Conservation (phyloP, 768 basidiomycete species). For the Termitomyces sp. region DNA sequence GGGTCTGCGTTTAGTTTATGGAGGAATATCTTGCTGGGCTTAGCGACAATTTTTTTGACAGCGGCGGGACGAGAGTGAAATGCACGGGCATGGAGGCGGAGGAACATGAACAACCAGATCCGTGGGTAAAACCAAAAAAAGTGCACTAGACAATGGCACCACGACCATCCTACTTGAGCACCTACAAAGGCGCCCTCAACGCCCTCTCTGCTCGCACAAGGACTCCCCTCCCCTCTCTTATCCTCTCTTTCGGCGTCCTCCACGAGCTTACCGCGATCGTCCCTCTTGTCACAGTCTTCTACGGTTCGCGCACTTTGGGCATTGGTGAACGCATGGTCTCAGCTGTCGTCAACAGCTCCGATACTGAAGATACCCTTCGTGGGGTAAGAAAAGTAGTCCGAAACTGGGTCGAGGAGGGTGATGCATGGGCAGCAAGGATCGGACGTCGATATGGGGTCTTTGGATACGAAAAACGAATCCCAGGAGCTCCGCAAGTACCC, state of each 20-base stretch:
- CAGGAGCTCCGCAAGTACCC: conserved; percentile 24
- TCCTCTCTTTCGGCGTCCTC: conserved; percentile 75
- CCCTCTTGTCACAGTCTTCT: conserved; percentile 75
- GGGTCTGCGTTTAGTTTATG: background rate
- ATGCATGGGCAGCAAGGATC: conserved; percentile 64
- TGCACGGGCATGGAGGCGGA: conserved; percentile 6
- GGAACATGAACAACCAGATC: conserved; percentile 5
- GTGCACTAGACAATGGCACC: background rate
- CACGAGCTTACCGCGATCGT: conserved; percentile 84
- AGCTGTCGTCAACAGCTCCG: conserved; percentile 23
- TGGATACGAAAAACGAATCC: conserved; percentile 60
- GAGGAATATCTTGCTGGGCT: conserved; percentile 20
- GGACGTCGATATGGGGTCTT: conserved; percentile 79
- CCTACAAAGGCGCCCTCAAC: conserved; percentile 53
- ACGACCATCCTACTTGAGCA: conserved; percentile 32
- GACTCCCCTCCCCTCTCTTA: conserved; percentile 72
- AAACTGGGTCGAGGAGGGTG: conserved; percentile 77
- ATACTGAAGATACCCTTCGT: conserved; percentile 27
- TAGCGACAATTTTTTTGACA: conserved; percentile 24
- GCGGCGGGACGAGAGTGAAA: conserved; percentile 20
- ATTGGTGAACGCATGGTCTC: conserved; percentile 65
- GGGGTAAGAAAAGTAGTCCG: conserved; percentile 45
- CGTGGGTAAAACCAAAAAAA: conserved; percentile 17
- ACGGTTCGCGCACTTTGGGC: conserved; percentile 59
- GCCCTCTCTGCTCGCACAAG: conserved; percentile 67